These are phyloP conservation scores for Chenopodium album DNA, from an alignment of 148 eudicot species.

Conservation along the genomic window DNA sequence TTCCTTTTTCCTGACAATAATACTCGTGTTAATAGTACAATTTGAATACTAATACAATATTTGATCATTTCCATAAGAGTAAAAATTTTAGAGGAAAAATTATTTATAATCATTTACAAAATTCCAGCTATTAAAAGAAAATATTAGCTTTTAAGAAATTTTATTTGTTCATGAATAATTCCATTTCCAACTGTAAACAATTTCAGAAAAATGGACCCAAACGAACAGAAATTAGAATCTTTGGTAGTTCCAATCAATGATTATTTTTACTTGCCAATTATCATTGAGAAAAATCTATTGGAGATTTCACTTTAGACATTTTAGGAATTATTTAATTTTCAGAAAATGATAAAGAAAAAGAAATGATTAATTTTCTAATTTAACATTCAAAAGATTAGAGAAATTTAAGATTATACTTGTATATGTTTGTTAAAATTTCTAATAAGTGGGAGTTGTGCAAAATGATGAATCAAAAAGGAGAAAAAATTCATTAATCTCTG, in stretches of 20 bases:
- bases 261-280: not conserved
- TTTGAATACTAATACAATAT: too few relatives aligned
- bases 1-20: too few relatives aligned
- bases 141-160: too few relatives aligned
- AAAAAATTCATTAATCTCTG: not conserved
- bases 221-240: not conserved
- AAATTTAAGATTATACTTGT: not conserved
- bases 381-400: not conserved
- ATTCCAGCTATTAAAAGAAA: too few relatives aligned
- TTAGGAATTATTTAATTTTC: not conserved
- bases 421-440: too few relatives aligned
- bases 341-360: not conserved
- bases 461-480: constrained; percentile 6
- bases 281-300: constrained; percentile 12
- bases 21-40: too few relatives aligned
- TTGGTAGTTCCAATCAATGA: constrained; percentile 1
- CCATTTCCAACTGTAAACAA: not conserved
- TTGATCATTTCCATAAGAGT: too few relatives aligned
- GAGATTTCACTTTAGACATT: constrained; percentile 12
- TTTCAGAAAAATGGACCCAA: constrained; percentile 7
- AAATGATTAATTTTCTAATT: too few relatives aligned
- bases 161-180: too few relatives aligned
- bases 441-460: not conserved
- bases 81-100: too few relatives aligned
- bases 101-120: too few relatives aligned